These are phyloP conservation scores for Biscogniauxia mediterranea DNA, from an alignment of 2,329 filamentous ascomycete species.

Conservation along the genomic window DNA sequence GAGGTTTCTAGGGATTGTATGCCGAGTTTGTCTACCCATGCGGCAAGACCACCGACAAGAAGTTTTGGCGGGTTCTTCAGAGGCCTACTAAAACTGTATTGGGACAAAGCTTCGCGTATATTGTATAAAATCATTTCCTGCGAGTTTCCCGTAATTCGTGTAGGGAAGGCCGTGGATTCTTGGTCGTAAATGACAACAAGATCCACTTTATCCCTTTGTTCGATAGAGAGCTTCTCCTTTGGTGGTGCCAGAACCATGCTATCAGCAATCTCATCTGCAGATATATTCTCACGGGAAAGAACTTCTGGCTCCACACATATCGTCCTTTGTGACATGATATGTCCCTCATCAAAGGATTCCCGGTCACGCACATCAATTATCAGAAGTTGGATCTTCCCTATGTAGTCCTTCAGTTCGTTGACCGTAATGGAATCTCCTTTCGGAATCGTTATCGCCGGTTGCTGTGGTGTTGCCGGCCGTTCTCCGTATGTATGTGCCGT, in stretches of 20 bases:
- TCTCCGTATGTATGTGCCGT: constrained; percentile 30
- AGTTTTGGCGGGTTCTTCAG: constrained; percentile 73
- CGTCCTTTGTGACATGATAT: constrained; percentile 79
- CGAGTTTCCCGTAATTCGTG: constrained; percentile 32
- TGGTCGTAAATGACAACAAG: constrained; percentile 91
- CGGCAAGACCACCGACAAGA: constrained; percentile 77
- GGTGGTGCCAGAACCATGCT: constrained; percentile 69
- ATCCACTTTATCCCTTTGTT: constrained; percentile 72
- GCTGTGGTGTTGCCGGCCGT: constrained; percentile 35
- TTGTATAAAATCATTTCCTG: constrained; percentile 61
- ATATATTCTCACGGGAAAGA: constrained; percentile 65
- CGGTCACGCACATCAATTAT: constrained; percentile 83
- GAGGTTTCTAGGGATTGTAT: constrained; percentile 56
- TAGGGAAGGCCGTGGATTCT: constrained; percentile 51
- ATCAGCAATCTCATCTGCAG: constrained; percentile 61
- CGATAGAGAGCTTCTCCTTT: constrained; percentile 75
- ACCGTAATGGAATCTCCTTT: constrained; percentile 60
- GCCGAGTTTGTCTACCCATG: constrained; percentile 84
- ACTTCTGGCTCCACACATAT: constrained; percentile 87
- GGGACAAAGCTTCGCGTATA: constrained; percentile 74
- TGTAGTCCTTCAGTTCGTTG: constrained; percentile 68
- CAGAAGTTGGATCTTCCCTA: constrained; percentile 67
- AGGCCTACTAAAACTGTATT: constrained; percentile 79
- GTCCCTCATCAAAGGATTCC: constrained; percentile 80
- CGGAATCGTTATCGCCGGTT: constrained; percentile 51